Base-by-base conservation (phyloP, 495 filamentous ascomycete species). In the Tuber umbilicatum region DNA sequence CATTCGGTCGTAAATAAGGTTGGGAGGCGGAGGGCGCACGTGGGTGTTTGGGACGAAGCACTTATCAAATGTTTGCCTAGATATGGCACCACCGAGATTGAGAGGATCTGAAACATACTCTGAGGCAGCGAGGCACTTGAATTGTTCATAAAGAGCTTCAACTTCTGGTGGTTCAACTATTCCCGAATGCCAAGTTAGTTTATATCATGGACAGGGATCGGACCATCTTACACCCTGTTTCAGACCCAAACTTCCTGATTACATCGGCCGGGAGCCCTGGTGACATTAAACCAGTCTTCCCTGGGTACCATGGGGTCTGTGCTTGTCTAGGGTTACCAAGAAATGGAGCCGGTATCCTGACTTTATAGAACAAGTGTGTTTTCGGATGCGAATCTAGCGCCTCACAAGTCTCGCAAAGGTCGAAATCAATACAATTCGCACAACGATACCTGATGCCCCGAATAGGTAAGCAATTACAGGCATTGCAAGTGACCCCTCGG, bases 291-390 rank as follows among this genome's bases (percentile, higher is more conserved):
- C 89, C 86, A 7, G 94, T 93, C 80, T 94, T 92, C 31, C 95
- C 96, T 16, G 96, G 91, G 83, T 98, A 98, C 90, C 91, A 94
- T 4, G 93, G 89, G 5, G 92, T 90, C 77, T 92, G 90, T 19
- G 89, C 89, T 81, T 93, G 89, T 70, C 87, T 85, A 17, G 89
- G 88, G 68, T 88, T 89, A 5, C 89, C 88, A 45, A 92, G 84
- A 75, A 89, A 90, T 0, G 91, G 90, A 5, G 89, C 88, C 10
- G 92, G 92, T 50, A 94, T 90, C 21, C 88, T 88, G 73, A 94
- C 90, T 83, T 98, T 98, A 86, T 94, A 97, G 86, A 99, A 97
- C 67, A 99, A 85, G 84, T 99, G 95, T 0, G 94, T 97, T 84
- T 94, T 97, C 75, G 87, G 89, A 82, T 99, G 96, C 0, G 93